These are phyloP conservation scores for Boletus sp. DNA, from an alignment of 768 basidiomycete species.

Conservation along the genomic window DNA sequence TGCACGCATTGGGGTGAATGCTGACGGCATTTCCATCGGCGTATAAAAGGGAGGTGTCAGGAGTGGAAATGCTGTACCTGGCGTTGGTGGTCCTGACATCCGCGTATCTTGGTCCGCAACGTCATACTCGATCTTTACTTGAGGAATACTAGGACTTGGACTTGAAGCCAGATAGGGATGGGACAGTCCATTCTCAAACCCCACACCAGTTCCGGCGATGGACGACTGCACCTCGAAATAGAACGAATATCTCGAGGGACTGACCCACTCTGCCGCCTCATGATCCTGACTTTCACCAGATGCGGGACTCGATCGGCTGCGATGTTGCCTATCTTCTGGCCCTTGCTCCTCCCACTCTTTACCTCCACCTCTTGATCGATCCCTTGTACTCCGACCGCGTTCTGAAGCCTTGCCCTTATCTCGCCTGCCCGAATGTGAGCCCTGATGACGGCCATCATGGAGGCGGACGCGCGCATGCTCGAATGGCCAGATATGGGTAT, in stretches of 20 bases:
- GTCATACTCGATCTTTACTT: slow-evolving; percentile 25
- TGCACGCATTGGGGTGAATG: slow-evolving; percentile 11
- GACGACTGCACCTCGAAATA: slow-evolving; percentile 8
- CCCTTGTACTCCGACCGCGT: slow-evolving; percentile 13
- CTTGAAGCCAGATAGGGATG: background rate
- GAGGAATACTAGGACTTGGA: slow-evolving; percentile 11
- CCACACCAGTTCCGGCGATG: background rate
- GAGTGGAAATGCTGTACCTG: slow-evolving; percentile 22
- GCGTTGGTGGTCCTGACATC: slow-evolving; percentile 22
- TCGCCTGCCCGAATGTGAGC: slow-evolving; percentile 28
- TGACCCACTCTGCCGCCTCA: background rate
- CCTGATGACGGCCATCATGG: slow-evolving; percentile 35
- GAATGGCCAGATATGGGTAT: slow-evolving; percentile 97
- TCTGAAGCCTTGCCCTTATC: slow-evolving; percentile 19
- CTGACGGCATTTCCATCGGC: slow-evolving; percentile 23
- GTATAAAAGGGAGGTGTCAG: slow-evolving; percentile 28
- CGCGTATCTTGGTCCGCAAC: slow-evolving; percentile 18
- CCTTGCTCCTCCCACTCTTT: slow-evolving; percentile 2
- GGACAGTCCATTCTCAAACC: background rate
- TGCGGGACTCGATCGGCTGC: slow-evolving; percentile 23
- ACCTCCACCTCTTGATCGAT: slow-evolving; percentile 4
- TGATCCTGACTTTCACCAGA: background rate
- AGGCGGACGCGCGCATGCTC: slow-evolving; percentile 90
- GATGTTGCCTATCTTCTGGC: slow-evolving; percentile 9
- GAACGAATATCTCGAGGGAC: slow-evolving; percentile 7